A percentile compares a stretch with the other conserved stretches of the same genome.
Conservation (phyloP, 2,329 filamentous ascomycete species). For the Hypoxylon sp. region DNA sequence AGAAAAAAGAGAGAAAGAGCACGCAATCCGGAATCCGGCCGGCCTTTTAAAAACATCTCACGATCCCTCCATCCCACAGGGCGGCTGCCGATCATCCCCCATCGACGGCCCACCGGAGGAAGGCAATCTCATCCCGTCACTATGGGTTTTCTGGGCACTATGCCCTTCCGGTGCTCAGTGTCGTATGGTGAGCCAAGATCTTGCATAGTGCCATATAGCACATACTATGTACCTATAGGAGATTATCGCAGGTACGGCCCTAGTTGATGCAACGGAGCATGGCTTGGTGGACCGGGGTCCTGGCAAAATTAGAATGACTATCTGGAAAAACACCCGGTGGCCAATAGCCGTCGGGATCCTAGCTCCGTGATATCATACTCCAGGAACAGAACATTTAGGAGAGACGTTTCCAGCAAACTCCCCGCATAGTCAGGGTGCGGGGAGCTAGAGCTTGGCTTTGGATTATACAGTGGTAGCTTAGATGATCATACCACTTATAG, state of each 20-base stretch:
- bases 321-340: slow-evolving; percentile 31
- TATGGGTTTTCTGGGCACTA: slow-evolving; percentile 26
- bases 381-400: slow-evolving; percentile 4
- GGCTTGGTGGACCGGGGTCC: slow-evolving; percentile 25
- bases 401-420: slow-evolving; percentile 10
- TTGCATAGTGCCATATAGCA: slow-evolving; percentile 18
- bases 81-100: slow-evolving; percentile 17
- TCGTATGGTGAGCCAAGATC: slow-evolving; percentile 20
- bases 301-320: slow-evolving; percentile 31
- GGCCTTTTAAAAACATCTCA: slow-evolving; percentile 24
- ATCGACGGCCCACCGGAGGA: slow-evolving; percentile 25
- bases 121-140: slow-evolving; percentile 25
- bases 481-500: slow-evolving; percentile 1
- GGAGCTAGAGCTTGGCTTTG: slow-evolving; percentile 8
- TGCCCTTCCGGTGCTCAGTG: neutral
- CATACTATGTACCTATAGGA: slow-evolving; percentile 24
- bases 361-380: slow-evolving; percentile 32
- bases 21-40: slow-evolving; percentile 20
- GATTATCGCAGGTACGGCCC: slow-evolving; percentile 20
- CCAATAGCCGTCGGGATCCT: slow-evolving; percentile 34
- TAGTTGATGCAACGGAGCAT: slow-evolving; percentile 32
- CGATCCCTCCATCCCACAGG: slow-evolving; percentile 1
- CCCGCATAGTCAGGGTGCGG: slow-evolving; percentile 21
- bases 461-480: slow-evolving; percentile 8
- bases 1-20: slow-evolving; percentile 6